Conservation (phyloP, 2,329 filamentous ascomycete species). For the Teratosphaeria gauchensis region DNA sequence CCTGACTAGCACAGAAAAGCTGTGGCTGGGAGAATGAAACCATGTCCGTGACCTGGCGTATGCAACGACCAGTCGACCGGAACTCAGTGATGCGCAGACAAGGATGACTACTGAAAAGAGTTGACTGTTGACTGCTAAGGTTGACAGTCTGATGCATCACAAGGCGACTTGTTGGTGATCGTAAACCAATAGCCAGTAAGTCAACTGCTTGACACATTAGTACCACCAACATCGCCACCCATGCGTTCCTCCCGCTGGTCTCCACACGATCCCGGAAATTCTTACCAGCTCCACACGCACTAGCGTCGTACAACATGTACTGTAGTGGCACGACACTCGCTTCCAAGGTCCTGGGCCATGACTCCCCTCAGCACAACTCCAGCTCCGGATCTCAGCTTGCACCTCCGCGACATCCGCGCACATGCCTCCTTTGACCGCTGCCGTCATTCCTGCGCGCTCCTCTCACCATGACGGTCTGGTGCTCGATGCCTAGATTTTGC, state of each 20-base stretch:
- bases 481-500: conserved; percentile 16
- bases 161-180: too few relatives aligned
- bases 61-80: too few relatives aligned
- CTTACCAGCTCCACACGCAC: background rate
- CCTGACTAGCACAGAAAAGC: too few relatives aligned
- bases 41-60: too few relatives aligned
- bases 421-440: background rate
- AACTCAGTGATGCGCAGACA: too few relatives aligned
- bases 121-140: too few relatives aligned
- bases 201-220: too few relatives aligned
- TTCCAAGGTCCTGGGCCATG: background rate
- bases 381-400: background rate
- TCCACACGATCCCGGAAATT: background rate
- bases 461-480: conserved; percentile 25
- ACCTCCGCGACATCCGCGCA: background rate
- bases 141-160: too few relatives aligned
- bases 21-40: too few relatives aligned
- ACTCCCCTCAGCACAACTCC: background rate
- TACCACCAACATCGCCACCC: background rate
- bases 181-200: too few relatives aligned
- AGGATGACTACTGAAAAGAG: too few relatives aligned
- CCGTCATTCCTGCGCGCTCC: background rate
- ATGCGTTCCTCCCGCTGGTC: background rate
- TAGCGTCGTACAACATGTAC: background rate
- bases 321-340: background rate